These are phyloP conservation scores for Nitzschia sp. DNA, from an alignment of 108 stramenopile genomes.

Conservation along the genomic window DNA sequence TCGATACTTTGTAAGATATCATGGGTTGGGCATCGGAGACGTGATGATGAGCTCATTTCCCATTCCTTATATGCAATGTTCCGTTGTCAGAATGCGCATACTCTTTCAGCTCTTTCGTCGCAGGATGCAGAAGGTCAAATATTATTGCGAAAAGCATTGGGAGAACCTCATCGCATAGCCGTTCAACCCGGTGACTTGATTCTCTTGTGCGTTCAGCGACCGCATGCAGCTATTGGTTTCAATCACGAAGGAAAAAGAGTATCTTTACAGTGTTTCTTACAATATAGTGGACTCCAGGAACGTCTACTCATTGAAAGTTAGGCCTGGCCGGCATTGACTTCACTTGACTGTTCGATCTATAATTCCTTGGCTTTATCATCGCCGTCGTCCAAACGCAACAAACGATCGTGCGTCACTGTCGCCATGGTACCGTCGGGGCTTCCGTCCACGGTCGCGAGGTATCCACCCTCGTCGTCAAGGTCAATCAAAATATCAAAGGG, in stretches of 20 bases:
- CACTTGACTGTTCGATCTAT: too few relatives aligned
- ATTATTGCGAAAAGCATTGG: constrained; percentile 51
- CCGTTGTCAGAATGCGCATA: constrained; percentile 51
- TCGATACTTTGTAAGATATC: too few relatives aligned
- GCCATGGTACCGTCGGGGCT: constrained; percentile 17
- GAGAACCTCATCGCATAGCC: constrained; percentile 53
- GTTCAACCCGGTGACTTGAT: constrained; percentile 79
- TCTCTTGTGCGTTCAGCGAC: constrained; percentile 80
- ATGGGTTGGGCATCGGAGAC: neutral
- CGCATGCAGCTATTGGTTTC: constrained; percentile 86
- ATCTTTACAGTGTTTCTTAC: constrained; percentile 78
- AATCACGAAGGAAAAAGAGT: constrained; percentile 56
- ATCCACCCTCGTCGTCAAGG: constrained; percentile 8
- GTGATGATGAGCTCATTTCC: neutral
- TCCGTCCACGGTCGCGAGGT: constrained; percentile 5
- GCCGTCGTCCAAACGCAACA: neutral
- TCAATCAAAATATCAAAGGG: constrained; percentile 25
- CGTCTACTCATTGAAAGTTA: constrained; percentile 64
- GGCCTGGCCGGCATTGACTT: neutral
- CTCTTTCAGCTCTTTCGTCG: constrained; percentile 66
- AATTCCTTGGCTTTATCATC: neutral
- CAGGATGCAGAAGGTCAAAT: constrained; percentile 78
- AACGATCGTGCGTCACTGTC: constrained; percentile 27
- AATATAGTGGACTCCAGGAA: constrained; percentile 56
- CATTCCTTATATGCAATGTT: neutral